Conservation (phyloP, 768 basidiomycete genomes). For the Phanerodontia chrysosporium region DNA sequence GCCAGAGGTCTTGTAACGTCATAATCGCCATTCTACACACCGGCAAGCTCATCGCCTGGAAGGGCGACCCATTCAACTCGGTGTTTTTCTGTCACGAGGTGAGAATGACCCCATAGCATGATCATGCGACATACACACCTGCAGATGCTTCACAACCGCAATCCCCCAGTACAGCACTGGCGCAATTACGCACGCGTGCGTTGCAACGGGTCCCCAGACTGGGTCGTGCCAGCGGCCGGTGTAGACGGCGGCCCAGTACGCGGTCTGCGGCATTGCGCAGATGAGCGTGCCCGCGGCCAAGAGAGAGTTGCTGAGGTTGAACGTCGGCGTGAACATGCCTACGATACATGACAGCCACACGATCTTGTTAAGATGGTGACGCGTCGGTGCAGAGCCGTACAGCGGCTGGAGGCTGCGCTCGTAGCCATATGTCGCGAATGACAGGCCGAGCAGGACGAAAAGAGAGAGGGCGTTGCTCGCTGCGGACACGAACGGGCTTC, state of each 20-base stretch:
- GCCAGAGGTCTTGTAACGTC: conserved; percentile 24
- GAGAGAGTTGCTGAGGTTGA: conserved; percentile 30
- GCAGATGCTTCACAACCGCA: conserved; percentile 38
- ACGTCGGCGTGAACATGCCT: conserved; percentile 31
- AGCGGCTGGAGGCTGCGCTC: conserved; percentile 62
- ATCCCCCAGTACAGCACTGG: conserved; percentile 53
- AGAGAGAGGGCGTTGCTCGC: conserved; percentile 17
- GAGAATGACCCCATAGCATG: background rate
- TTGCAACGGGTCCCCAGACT: conserved; percentile 51
- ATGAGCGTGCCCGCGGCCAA: conserved; percentile 38
- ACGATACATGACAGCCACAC: conserved; percentile 29
- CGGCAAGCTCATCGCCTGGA: conserved; percentile 22
- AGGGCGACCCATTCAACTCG: conserved; percentile 1
- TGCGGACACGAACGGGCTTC: conserved; percentile 11
- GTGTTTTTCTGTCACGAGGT: background rate
- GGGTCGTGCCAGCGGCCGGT: conserved; percentile 52
- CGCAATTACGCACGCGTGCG: conserved; percentile 52
- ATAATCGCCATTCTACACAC: conserved; percentile 24
- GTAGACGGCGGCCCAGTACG: conserved; percentile 61
- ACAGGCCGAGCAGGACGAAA: conserved; percentile 31
- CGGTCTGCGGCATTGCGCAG: conserved; percentile 49
- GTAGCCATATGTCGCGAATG: conserved; percentile 59
- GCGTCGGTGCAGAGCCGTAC: conserved; percentile 59
- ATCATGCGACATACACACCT: conserved; percentile 29
- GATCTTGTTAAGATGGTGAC: conserved; percentile 41